Evolutionary conservation across 495 filamentous ascomycete species (phyloP).

Genomic region (Penicillium bovifimosum): DNA sequence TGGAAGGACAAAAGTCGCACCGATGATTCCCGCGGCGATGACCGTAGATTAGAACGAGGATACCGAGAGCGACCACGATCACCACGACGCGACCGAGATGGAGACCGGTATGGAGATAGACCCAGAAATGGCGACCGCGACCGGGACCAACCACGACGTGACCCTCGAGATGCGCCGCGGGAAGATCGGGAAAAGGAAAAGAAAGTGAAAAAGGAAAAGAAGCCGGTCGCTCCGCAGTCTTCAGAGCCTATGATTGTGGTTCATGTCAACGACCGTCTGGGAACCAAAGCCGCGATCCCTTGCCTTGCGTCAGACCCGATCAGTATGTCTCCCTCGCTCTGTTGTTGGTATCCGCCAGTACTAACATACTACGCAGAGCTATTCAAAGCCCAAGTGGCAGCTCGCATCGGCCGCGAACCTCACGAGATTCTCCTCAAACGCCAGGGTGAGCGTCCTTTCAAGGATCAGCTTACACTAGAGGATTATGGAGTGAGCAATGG

Average conservation of each 20-base stretch:
- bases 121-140: conserved; percentile 23
- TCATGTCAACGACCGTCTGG: conserved; percentile 84
- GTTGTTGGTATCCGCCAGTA: not conserved
- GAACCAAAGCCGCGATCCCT: conserved; percentile 84
- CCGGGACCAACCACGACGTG: conserved; percentile 16
- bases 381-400: conserved; percentile 88
- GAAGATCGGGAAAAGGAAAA: conserved; percentile 31
- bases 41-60: conserved; percentile 49
- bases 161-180: conserved; percentile 24
- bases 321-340: conserved; percentile 32
- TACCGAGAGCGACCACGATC: conserved; percentile 45
- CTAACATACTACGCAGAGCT: conserved; percentile 40
- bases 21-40: conserved; percentile 39
- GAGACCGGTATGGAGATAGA: conserved; percentile 20
- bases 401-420: conserved; percentile 76
- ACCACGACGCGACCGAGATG: conserved; percentile 28
- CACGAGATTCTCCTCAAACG: conserved; percentile 89
- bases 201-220: conserved; percentile 33
- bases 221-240: conserved; percentile 25
- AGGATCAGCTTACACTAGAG: conserved; percentile 76
- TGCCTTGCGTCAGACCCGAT: conserved; percentile 77
- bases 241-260: conserved; percentile 85
- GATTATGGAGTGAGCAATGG: conserved; percentile 90
- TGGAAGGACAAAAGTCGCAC: conserved; percentile 62
- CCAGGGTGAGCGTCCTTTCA: conserved; percentile 87